These are phyloP conservation scores for Solanum piurae DNA, from an alignment of 257 asterid species.

Conservation along the genomic window DNA sequence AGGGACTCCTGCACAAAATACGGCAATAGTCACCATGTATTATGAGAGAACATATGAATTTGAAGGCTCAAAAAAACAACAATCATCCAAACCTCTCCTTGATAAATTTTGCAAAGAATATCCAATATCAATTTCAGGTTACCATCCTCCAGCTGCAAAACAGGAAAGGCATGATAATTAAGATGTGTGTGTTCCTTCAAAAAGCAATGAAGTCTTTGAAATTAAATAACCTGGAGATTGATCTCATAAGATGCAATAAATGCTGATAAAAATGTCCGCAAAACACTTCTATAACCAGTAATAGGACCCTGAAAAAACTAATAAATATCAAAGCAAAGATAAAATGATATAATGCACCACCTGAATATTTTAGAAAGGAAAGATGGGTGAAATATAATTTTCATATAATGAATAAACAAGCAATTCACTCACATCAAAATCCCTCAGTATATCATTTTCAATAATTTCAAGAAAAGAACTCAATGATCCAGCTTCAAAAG, in stretches of 20 bases:
- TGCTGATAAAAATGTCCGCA: slow-evolving; percentile 79
- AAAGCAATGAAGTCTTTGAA: not conserved
- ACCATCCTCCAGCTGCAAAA: slow-evolving; percentile 62
- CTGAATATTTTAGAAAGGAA: not conserved
- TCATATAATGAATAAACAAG: not conserved
- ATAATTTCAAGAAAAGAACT: slow-evolving; percentile 69
- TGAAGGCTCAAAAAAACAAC: not conserved
- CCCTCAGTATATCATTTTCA: slow-evolving; percentile 53
- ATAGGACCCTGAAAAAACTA: slow-evolving; percentile 49
- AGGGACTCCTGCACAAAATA: slow-evolving; percentile 68
- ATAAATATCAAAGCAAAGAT: not conserved
- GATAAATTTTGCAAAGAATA: slow-evolving; percentile 69
- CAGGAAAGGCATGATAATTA: slow-evolving; percentile 7
- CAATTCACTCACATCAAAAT: slow-evolving; percentile 60
- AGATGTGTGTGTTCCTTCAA: not conserved
- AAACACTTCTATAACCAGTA: slow-evolving; percentile 71
- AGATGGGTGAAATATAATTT: not conserved
- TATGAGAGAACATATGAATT: not conserved
- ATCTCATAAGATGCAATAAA: slow-evolving; percentile 89
- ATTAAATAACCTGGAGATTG: slow-evolving; percentile 62
- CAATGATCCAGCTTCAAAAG: slow-evolving; percentile 74
- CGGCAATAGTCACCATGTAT: slow-evolving; percentile 13
- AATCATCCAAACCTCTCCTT: slow-evolving; percentile 72
- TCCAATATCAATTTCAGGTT: slow-evolving; percentile 69
- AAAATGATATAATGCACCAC: not conserved